Conservation (phyloP, 306 rosid genomes). For the Rosa lucieae region DNA sequence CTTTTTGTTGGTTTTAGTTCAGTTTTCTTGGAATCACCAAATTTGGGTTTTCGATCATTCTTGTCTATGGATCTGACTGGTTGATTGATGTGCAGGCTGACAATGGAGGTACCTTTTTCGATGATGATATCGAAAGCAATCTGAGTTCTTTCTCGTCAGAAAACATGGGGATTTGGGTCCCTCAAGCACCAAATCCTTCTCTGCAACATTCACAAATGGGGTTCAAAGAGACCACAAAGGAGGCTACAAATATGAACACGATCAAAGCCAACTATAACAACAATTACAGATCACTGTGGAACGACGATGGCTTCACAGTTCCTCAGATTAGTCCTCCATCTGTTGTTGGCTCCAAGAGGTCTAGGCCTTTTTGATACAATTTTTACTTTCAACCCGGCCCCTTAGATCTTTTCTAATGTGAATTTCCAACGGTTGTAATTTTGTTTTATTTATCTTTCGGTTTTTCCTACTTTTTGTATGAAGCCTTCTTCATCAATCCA, state of each 20-base stretch:
- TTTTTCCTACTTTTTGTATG: neutral
- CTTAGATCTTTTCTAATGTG: neutral
- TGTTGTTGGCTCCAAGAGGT: slow-evolving; percentile 50
- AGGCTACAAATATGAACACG: slow-evolving; percentile 25
- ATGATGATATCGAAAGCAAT: slow-evolving; percentile 37
- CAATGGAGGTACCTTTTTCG: slow-evolving; percentile 34
- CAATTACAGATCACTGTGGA: slow-evolving; percentile 44
- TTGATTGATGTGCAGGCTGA: slow-evolving; percentile 42
- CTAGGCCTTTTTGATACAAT: slow-evolving; percentile 52
- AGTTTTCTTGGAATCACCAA: neutral
- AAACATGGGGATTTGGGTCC: slow-evolving; percentile 72
- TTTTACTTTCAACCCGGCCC: neutral
- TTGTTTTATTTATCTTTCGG: neutral
- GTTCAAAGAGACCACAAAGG: slow-evolving; percentile 40
- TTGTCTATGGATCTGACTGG: neutral
- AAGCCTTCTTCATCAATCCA: slow-evolving; percentile 4
- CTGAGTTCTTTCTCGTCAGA: slow-evolving; percentile 38
- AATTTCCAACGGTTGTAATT: slow-evolving; percentile 2
- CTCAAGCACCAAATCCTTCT: slow-evolving; percentile 49
- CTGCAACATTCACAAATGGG: slow-evolving; percentile 37
- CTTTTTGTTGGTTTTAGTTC: neutral
- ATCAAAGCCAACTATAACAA: slow-evolving; percentile 21
- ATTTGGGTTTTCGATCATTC: neutral
- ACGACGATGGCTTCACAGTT: slow-evolving; percentile 65
- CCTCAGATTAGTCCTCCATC: slow-evolving; percentile 65